These are phyloP conservation scores for Cryptococcus floricola DNA, from an alignment of 1,284 basidiomycete species.

Conservation along the genomic window DNA sequence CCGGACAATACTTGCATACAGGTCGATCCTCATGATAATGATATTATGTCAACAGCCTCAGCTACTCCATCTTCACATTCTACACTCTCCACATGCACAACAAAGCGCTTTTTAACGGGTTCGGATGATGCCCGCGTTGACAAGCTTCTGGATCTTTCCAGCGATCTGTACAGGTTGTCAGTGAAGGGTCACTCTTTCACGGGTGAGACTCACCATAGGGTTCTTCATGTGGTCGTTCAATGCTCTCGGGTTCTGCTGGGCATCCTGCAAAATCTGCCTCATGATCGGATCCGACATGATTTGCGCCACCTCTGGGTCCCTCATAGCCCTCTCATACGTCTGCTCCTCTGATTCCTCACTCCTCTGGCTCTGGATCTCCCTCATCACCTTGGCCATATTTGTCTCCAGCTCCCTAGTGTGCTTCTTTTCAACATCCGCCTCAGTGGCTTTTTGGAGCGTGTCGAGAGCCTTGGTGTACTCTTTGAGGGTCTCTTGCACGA, in stretches of 20 bases:
- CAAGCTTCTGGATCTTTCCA: constrained; percentile 64
- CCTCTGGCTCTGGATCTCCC: constrained; percentile 76
- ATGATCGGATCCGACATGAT: constrained; percentile 50
- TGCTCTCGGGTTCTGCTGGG: constrained; percentile 82
- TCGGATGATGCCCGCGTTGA: constrained; percentile 75
- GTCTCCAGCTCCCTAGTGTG: constrained; percentile 75
- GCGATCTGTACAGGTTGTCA: constrained; percentile 20
- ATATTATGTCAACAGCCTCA: background rate
- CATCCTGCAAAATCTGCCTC: constrained; percentile 80
- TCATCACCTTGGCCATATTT: constrained; percentile 73
- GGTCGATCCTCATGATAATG: constrained; percentile 1
- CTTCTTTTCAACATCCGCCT: constrained; percentile 70
- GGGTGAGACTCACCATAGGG: constrained; percentile 53
- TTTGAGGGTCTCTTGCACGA: constrained; percentile 83
- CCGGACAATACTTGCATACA: no score
- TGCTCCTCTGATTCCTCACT: constrained; percentile 86
- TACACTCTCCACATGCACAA: background rate
- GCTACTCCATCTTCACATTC: background rate
- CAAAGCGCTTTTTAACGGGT: constrained; percentile 15
- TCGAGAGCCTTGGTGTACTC: constrained; percentile 84
- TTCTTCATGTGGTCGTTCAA: constrained; percentile 98
- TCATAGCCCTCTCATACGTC: constrained; percentile 88
- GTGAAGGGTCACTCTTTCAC: background rate
- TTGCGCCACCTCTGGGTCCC: constrained; percentile 88
- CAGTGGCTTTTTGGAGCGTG: constrained; percentile 67